Evolutionary conservation across 106 monocot genomes (phyloP).

Genomic region (Alisma plantagoaquatica): DNA sequence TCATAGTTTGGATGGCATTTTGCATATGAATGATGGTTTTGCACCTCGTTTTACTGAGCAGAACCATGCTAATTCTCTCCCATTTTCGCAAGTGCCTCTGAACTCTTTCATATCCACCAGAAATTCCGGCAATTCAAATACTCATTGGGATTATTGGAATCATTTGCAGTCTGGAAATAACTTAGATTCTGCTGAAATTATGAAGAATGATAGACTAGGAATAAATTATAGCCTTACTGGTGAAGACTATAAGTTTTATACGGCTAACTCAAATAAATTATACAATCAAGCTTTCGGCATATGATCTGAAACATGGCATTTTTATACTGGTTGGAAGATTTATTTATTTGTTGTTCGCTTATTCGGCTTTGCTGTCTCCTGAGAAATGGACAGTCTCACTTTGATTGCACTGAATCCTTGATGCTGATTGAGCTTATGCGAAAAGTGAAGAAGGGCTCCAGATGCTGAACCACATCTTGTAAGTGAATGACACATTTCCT

Average conservation of each 20-base stretch:
- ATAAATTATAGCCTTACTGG: constrained; percentile 31
- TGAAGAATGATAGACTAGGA: constrained; percentile 41
- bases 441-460: no score
- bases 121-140: constrained; percentile 22
- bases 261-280: constrained; percentile 28
- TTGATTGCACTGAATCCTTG: no score
- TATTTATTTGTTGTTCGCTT: no score
- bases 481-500: no score
- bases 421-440: no score
- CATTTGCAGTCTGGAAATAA: constrained; percentile 21
- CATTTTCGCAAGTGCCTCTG: constrained; percentile 31
- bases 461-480: no score
- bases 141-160: constrained; percentile 66
- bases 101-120: constrained; percentile 49
- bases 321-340: no score
- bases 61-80: constrained; percentile 25
- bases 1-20: constrained; percentile 30
- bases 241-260: constrained; percentile 45
- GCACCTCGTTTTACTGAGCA: constrained; percentile 31
- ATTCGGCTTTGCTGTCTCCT: no score
- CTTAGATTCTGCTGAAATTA: constrained; percentile 25
- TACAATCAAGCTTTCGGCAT: constrained; percentile 65
- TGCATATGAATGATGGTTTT: constrained; percentile 45
- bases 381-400: no score
- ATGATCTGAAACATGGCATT: no score